Evolutionary conservation across 805 yeast genomes (phyloP).

Genomic region (Phaffomyces thermotolerans): DNA sequence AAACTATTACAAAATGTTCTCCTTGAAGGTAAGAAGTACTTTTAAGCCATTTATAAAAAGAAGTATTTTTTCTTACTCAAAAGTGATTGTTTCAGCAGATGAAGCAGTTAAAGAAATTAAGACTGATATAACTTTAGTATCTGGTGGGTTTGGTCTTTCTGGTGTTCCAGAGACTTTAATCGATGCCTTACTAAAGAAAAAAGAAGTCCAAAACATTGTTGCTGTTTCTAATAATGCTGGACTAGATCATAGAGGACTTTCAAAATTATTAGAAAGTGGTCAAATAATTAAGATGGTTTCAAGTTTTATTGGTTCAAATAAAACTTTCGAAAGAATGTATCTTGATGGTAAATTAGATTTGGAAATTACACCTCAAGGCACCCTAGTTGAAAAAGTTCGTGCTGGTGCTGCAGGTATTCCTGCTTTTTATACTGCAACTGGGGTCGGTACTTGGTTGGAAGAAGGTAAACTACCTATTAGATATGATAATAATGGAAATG

Average conservation of each 20-base stretch:
- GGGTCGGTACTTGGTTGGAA: conserved; percentile 45
- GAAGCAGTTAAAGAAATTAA: conserved; percentile 27
- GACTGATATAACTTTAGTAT: conserved; percentile 29
- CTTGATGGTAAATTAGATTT: conserved; percentile 37
- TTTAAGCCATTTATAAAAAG: not conserved
- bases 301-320: conserved; percentile 41
- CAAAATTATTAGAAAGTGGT: conserved; percentile 32
- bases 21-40: not conserved
- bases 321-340: conserved; percentile 33
- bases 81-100: conserved; percentile 14
- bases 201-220: conserved; percentile 31
- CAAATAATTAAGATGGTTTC: conserved; percentile 39
- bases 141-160: conserved; percentile 44
- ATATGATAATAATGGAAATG: conserved; percentile 28
- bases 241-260: conserved; percentile 36
- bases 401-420: conserved; percentile 45
- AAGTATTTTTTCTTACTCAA: not conserved
- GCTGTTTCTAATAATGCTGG: conserved; percentile 46
- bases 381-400: conserved; percentile 40
- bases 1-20: not conserved
- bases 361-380: conserved; percentile 46
- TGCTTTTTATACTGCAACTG: conserved; percentile 43
- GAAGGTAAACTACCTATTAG: conserved; percentile 39
- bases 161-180: conserved; percentile 42
- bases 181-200: conserved; percentile 28